Evolutionary conservation across 805 yeast species (phyloP), one percentile per base, ranked within the genome.

Genomic region (Pichia cabralensis): DNA sequence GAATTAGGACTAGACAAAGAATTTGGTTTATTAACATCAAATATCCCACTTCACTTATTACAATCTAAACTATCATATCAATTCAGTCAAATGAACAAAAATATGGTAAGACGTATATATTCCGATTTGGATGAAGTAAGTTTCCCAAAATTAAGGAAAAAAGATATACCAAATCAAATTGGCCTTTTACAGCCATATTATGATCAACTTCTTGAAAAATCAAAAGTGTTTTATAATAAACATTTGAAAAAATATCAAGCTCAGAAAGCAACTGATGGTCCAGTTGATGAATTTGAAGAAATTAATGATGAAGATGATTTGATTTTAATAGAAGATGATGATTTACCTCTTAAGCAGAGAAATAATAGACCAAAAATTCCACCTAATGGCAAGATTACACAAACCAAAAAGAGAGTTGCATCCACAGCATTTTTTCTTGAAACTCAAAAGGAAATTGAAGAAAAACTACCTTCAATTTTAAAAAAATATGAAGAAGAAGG

Each of bases 1-100:
- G 97, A 89, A 45, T 64, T 92, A 31, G 98, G 98, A 0, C 62
- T 92, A 34, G 97, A 89, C 49, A 83, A 80, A 48, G 99, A 92
- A 55, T 80, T 85, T 54, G 88, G 89, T 9, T 63, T 89, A 52
- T 59, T 86, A 32, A 80, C 88, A 20, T 71, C 88, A 3, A 74
- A 95, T 0, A 85, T 92, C 19, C 98, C 99, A 2, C 64, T 94
- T 28, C 95, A 89, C 56, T 62, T 92, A 38, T 62, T 92, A 24
- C 95, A 85, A 46, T 76, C 94, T 8, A 67, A 80, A 39, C 65
- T 82, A 31, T 76, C 76, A 30, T 78, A 69, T 39, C 69, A 77
- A n/a, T 67, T 62, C 42, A 60, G 58, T 39, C 65, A 61, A 20
- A 64, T 65, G 14, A 64, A 64, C 22, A 62, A 65, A 19, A 70